A percentile compares a stretch with the other conserved stretches of the same genome.
phyloP scores from a whole-genome alignment of 371 early-diverging fungal genomes.

The Neoconidiobolus thromboides region DNA sequence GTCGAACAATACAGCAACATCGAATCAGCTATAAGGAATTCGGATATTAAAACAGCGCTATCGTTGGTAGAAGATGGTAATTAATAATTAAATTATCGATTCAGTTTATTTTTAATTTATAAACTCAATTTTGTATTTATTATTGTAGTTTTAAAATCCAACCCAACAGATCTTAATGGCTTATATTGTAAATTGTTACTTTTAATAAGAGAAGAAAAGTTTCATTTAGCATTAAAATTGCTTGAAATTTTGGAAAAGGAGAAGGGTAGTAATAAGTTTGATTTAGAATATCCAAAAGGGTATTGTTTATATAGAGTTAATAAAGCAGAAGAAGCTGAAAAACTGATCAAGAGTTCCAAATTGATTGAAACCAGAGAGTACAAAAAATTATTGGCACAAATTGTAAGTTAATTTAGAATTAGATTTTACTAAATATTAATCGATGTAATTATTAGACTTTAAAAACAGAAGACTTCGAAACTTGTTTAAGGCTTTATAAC shows the following conservation, averaged over 20 bases:
- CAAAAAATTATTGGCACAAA: neutral
- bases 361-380: neutral
- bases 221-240: neutral
- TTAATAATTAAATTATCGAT: too few relatives aligned
- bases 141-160: too few relatives aligned
- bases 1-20: too few relatives aligned
- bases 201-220: conserved; percentile 1
- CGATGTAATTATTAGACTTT: neutral
- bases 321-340: neutral
- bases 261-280: neutral
- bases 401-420: neutral
- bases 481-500: neutral
- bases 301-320: conserved; percentile 2
- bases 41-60: too few relatives aligned
- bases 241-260: neutral
- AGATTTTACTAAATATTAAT: neutral
- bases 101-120: too few relatives aligned
- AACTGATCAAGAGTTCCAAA: neutral
- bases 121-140: too few relatives aligned
- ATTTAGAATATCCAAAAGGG: neutral
- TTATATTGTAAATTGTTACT: neutral
- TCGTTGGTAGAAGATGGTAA: too few relatives aligned
- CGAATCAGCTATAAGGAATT: too few relatives aligned
- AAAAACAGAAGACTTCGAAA: conserved; percentile 1
- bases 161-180: too few relatives aligned